Percentiles rank a stretch among this genome's conserved stretches.
Conservation (phyloP, 2,329 filamentous ascomycete genomes). For the Leptoxyphium fumago region DNA sequence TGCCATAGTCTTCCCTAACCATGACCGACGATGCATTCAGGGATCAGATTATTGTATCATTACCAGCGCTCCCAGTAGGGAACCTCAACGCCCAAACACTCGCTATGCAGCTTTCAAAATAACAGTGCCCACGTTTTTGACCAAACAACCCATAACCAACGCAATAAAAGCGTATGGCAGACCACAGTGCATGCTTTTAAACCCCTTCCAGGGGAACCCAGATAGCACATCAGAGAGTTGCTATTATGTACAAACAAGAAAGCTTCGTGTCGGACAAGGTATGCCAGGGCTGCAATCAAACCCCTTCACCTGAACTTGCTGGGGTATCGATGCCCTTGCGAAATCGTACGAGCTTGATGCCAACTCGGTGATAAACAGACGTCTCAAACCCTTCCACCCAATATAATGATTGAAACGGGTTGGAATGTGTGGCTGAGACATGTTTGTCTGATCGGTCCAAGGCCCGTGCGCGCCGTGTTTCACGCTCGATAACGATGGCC, state of each 20-base stretch:
- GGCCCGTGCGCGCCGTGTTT: conserved; percentile 19
- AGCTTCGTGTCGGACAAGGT: too few species aligned
- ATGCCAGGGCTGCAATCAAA: too few species aligned
- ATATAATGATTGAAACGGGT: conserved; percentile 13
- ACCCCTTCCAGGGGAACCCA: too few species aligned
- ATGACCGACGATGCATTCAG: too few species aligned
- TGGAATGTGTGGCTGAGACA: background rate
- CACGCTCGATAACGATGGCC: conserved; percentile 29
- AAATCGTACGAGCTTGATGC: conserved; percentile 19
- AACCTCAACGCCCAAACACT: background rate
- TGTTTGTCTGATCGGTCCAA: conserved; percentile 3
- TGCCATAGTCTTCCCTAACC: too few species aligned
- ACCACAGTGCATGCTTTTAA: too few species aligned
- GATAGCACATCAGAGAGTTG: too few species aligned
- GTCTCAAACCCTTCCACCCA: conserved; percentile 23
- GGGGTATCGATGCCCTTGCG: conserved; percentile 12
- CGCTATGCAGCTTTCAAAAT: background rate
- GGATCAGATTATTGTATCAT: too few species aligned
- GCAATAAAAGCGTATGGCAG: too few species aligned
- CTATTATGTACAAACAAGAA: too few species aligned
- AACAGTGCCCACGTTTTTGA: too few species aligned
- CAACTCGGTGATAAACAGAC: conserved; percentile 22
- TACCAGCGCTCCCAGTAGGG: background rate
- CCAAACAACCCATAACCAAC: too few species aligned
- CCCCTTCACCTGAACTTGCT: background rate